Conservation (phyloP, 352 stramenopile genomes). For the Phytophthora chlamydospora region DNA sequence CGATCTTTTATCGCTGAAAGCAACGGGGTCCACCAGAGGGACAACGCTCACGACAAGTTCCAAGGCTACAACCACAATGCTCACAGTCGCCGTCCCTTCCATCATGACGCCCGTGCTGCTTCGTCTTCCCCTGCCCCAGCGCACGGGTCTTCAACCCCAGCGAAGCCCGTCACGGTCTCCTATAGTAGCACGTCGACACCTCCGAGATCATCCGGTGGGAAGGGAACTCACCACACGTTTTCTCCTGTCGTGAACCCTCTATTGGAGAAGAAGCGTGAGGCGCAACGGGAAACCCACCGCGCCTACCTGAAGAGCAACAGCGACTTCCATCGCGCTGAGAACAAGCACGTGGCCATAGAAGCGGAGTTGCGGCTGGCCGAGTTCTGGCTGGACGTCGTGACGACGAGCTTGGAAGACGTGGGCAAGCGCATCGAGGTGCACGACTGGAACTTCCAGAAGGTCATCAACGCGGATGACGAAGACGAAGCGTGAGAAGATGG, state of each 20-base stretch:
- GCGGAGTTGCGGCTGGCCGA: constrained; percentile 67
- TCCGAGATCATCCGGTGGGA: constrained; percentile 7
- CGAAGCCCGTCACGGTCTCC: constrained; percentile 15
- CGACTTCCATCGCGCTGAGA: constrained; percentile 64
- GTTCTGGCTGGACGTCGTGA: constrained; percentile 66
- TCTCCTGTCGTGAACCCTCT: constrained; percentile 38
- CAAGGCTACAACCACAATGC: constrained; percentile 20
- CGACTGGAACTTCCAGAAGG: constrained; percentile 82
- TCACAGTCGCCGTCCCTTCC: constrained; percentile 13
- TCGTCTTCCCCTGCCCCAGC: constrained; percentile 17
- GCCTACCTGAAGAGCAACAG: constrained; percentile 60
- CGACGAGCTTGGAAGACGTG: constrained; percentile 74
- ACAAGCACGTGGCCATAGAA: constrained; percentile 58
- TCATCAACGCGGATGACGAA: constrained; percentile 39
- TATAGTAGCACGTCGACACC: constrained; percentile 16
- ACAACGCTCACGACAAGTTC: background rate
- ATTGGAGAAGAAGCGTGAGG: constrained; percentile 46
- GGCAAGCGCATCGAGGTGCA: constrained; percentile 78
- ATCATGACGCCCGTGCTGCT: constrained; percentile 14
- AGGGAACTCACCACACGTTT: constrained; percentile 9
- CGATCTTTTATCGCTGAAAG: background rate
- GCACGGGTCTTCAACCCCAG: constrained; percentile 12
- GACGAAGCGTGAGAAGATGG: constrained; percentile 23
- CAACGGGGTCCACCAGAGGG: constrained; percentile 9
- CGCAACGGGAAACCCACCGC: constrained; percentile 49